phyloP scores from a whole-genome alignment of 2,329 filamentous ascomycete species.

The Mycocentrospora acerina region DNA sequence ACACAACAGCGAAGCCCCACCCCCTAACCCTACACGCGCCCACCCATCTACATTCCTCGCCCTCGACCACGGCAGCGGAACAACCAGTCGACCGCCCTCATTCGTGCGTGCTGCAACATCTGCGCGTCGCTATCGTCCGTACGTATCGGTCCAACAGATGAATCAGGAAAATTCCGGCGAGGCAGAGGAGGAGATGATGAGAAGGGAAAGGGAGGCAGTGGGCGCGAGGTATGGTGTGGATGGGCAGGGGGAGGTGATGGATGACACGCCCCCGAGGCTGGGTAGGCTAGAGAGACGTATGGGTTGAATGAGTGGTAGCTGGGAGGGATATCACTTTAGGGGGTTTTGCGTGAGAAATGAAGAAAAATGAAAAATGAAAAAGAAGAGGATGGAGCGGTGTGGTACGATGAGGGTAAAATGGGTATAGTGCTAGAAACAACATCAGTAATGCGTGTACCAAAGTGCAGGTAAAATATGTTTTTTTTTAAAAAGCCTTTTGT shows the following conservation, averaged over 20 bases:
- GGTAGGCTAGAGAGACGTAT: constrained; percentile 35
- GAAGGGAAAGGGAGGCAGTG: constrained; percentile 22
- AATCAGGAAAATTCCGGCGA: constrained; percentile 40
- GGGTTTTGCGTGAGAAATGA: too few relatives aligned
- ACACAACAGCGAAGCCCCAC: background rate
- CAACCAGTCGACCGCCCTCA: constrained; percentile 13
- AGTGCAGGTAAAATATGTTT: too few relatives aligned
- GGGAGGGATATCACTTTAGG: too few relatives aligned
- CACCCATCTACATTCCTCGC: constrained; percentile 5
- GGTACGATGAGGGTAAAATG: too few relatives aligned
- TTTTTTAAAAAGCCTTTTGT: too few relatives aligned
- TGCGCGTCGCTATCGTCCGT: constrained; percentile 9
- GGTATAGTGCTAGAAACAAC: too few relatives aligned
- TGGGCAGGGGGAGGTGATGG: constrained; percentile 28
- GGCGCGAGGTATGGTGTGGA: constrained; percentile 24
- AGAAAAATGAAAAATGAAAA: too few relatives aligned
- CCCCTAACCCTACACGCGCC: constrained; percentile 1
- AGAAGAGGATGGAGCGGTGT: too few relatives aligned
- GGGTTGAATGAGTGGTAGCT: constrained; percentile 1
- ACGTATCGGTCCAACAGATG: constrained; percentile 22
- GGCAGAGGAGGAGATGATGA: constrained; percentile 28
- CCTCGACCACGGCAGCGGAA: constrained; percentile 13
- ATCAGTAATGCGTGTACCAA: too few relatives aligned
- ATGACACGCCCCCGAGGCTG: constrained; percentile 41
- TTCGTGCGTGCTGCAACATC: constrained; percentile 1